phyloP scores from a whole-genome alignment of 192 early-diverging fungal genomes.

The Endogone sp. region DNA sequence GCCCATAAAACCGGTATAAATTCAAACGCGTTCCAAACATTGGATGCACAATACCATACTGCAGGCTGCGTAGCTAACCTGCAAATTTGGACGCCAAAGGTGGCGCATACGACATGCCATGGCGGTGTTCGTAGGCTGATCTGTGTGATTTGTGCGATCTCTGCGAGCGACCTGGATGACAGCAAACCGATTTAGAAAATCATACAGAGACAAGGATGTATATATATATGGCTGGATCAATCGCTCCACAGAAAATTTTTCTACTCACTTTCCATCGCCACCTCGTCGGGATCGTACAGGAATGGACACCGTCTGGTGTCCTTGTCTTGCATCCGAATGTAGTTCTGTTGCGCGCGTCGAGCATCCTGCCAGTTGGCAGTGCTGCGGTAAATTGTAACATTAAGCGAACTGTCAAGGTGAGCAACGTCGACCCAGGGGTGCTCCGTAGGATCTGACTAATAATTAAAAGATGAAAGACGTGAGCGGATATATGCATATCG shows the following conservation, averaged over 20 bases:
- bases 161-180: too few species aligned
- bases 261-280: constrained; percentile 3
- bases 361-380: constrained; percentile 45
- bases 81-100: constrained; percentile 37
- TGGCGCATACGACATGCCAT: constrained; percentile 48
- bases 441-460: constrained; percentile 5
- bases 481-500: not conserved
- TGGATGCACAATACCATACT: too few species aligned
- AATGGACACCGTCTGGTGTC: constrained; percentile 54
- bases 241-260: not conserved
- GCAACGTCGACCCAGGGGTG: constrained; percentile 68
- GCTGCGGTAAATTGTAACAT: constrained; percentile 50
- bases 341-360: constrained; percentile 51
- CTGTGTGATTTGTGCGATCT: constrained; percentile 18
- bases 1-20: too few species aligned
- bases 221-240: too few species aligned
- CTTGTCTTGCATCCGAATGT: constrained; percentile 58
- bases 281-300: constrained; percentile 43
- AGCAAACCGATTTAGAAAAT: not conserved
- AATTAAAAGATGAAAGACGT: not conserved
- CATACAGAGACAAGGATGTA: not conserved
- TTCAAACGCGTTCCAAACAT: too few species aligned
- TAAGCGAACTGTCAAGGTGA: constrained; percentile 47
- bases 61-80: constrained; percentile 8
- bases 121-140: constrained; percentile 30